Evolutionary conservation across 257 asterid species (phyloP), one percentile per base, ranked within the genome.

Genomic region (Galeopsis tetrahit): DNA sequence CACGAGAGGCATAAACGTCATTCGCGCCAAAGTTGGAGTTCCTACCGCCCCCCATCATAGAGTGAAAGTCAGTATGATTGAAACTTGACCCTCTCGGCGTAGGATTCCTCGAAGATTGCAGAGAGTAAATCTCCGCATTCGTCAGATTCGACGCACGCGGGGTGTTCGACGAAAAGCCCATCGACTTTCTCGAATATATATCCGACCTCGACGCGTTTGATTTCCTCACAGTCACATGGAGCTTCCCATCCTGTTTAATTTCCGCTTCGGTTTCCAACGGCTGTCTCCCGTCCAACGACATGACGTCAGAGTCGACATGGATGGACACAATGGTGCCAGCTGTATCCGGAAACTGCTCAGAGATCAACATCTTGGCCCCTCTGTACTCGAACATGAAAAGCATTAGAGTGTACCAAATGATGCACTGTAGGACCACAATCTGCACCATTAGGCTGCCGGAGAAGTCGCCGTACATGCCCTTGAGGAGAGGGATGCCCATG

Each of bases 81-180:
- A 92, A 92, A 66, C 98, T 92, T 0, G 98, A 90, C 21, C 97
- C 98, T 35, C 98, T 78, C 1, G 98, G 98, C 4, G 98, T 92
- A 0, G 93, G 98, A 63, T 88, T 87, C 55, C 96, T 79, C 0
- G 98, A 92, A 0, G 96, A 88, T 31, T 90, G 97, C 33, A 92
- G 72, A 35, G 98, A 92, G 77, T 92, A 92, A 79, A 92, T 92
- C 84, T 92, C 98, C 0, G 96, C 98, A 72, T 90, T 88, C 3
- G 96, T 92, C 2, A 92, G 73, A 56, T 90, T 90, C 0, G 97
- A 90, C 1, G 98, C 86, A 21, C 98, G 81, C 0, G 97, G 97
- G 1, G 98, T 90, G 17, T 80, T 87, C 0, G 94, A 82, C 1
- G 90, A 76, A 28, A 83, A 81, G 0, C 96, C 96, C 58, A 79